Base-by-base conservation (phyloP, 2,329 filamentous ascomycete genomes). In the Ceratocystiopsis minuta region DNA sequence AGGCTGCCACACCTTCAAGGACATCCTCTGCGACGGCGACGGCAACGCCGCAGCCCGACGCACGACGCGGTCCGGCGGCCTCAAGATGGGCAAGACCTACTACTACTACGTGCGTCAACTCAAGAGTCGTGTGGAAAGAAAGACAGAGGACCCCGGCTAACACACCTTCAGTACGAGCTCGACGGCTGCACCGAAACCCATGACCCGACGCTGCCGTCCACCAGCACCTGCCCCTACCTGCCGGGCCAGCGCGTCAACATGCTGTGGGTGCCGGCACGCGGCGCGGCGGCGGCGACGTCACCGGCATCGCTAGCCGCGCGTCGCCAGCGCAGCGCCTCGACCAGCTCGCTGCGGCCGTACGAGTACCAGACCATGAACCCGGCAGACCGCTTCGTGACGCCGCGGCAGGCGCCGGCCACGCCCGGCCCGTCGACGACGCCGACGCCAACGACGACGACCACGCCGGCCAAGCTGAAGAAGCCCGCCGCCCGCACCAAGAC, bases 41-140 rank as follows among this genome's bases (percentile, higher is more conserved):
- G 57, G 77, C 46, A 57, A 65, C 39, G 59, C 65, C 50, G 16
- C 32, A 16, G 17, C 28, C 34, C 36, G 66, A 62, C 40, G 59
- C 58, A 61, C 66, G 32, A 74, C 72, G 51, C 73, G 84, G 52
- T 72, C 73, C 50, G 86, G 86, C 44, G 87, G 81, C 41, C 68
- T 95, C 49, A 90, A 80, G 59, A 94, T 94, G 82, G 87, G 87
- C 37, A 76, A 80, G 46, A 90, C 80, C 15, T 95, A 95, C 60
- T 95, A 88, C 70, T 96, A 93, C 66, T 95, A 90, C 62, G 85
- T 92, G 65, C 62, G 81, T 68, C 37, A n/a, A n/a, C 28, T 36
- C 38, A 28, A 10, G 11, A 7, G 4, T 28, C 11, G 6, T 28
- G 6, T 28, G 7, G 9, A 28, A 28, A 6, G 24, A 28, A 28